Conservation (phyloP, 1,139 yeast genomes). For the Taiozyma onychis region DNA sequence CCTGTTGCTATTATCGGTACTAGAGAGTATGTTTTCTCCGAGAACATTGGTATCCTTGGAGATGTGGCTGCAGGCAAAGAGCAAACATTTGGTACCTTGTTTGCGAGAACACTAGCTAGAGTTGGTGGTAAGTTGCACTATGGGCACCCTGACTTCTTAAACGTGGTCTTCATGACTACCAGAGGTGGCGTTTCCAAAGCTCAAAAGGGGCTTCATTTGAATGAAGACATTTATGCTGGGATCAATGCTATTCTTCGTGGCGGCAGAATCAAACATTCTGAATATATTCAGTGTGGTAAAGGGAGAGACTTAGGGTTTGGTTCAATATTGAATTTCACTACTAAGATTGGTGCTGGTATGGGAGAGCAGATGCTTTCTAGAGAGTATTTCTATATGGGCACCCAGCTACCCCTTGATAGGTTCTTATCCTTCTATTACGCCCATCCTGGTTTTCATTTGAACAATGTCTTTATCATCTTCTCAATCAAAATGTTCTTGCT, state of each 20-base stretch:
- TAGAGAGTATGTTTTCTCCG: conserved; percentile 69
- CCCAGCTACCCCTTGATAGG: conserved; percentile 66
- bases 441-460: conserved; percentile 73
- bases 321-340: conserved; percentile 67
- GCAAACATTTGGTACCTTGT: conserved; percentile 70
- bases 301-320: conserved; percentile 80
- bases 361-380: conserved; percentile 76
- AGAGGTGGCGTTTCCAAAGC: conserved; percentile 78
- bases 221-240: conserved; percentile 75
- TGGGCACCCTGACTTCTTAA: conserved; percentile 74
- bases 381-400: conserved; percentile 67
- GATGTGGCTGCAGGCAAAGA: conserved; percentile 78
- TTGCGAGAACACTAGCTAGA: conserved; percentile 68
- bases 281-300: conserved; percentile 74
- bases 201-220: conserved; percentile 67
- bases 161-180: conserved; percentile 61
- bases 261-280: conserved; percentile 72
- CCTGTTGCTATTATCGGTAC: conserved; percentile 76
- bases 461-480: conserved; percentile 61
- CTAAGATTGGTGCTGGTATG: conserved; percentile 81
- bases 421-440: conserved; percentile 74
- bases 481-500: conserved; percentile 62
- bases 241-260: conserved; percentile 69
- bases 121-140: conserved; percentile 71
- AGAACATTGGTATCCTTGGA: conserved; percentile 68